Percentiles rank a stretch among this genome's conserved stretches.
These are phyloP conservation scores for Citrus medica DNA, from an alignment of 345 rosid genomes.

Conservation along the genomic window DNA sequence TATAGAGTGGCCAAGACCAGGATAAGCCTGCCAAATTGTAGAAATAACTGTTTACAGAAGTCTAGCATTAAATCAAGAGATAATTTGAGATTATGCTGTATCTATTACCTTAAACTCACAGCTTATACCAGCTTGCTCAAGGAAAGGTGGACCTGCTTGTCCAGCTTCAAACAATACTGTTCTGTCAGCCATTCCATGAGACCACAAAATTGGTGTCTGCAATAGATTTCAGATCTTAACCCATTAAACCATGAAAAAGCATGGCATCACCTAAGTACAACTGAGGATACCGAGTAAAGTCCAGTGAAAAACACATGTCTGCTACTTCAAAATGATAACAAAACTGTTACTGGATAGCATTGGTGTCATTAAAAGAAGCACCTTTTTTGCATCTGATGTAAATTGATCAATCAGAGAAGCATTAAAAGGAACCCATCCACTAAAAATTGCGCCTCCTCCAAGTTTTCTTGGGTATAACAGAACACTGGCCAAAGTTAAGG, in stretches of 20 bases:
- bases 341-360: not conserved
- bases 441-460: constrained; percentile 77
- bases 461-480: constrained; percentile 71
- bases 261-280: not conserved
- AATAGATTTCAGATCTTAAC: constrained; percentile 2
- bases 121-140: constrained; percentile 60
- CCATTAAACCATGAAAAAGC: constrained; percentile 6
- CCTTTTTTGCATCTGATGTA: constrained; percentile 64
- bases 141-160: constrained; percentile 76
- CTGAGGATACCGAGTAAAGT: not conserved
- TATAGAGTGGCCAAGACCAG: constrained; percentile 65
- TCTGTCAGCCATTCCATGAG: constrained; percentile 66
- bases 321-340: not conserved
- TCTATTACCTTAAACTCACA: constrained; percentile 68
- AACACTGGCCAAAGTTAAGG: constrained; percentile 77
- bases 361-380: constrained; percentile 2
- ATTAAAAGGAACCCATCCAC: constrained; percentile 87
- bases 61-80: not conserved
- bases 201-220: constrained; percentile 82
- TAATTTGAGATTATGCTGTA: not conserved
- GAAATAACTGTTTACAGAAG: not conserved
- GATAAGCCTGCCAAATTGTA: constrained; percentile 53
- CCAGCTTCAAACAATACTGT: constrained; percentile 82
- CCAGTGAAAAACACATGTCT: not conserved
- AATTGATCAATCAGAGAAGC: constrained; percentile 44